These are phyloP conservation scores for Aspergillus versicolor DNA, from an alignment of 2,329 filamentous ascomycete genomes.

Conservation along the genomic window DNA sequence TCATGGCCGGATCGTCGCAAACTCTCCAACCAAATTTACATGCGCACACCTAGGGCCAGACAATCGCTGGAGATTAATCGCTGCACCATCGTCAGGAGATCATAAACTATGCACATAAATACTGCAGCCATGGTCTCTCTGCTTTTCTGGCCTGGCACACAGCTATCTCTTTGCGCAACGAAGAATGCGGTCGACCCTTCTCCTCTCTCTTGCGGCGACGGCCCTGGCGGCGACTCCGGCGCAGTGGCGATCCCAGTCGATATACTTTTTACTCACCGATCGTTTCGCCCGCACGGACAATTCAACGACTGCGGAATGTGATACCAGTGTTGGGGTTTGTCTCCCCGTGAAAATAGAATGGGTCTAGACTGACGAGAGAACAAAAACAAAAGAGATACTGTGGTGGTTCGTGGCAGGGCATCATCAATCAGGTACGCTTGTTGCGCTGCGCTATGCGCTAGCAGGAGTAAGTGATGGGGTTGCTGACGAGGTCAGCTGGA, in stretches of 20 bases:
- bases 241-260: constrained; percentile 44
- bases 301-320: constrained; percentile 35
- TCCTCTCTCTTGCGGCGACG: constrained; percentile 21
- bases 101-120: background rate
- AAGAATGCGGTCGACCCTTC: constrained; percentile 6
- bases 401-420: constrained; percentile 51
- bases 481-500: constrained; percentile 37
- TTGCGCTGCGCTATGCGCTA: too few species aligned
- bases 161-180: background rate
- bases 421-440: constrained; percentile 31
- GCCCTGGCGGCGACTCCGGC: constrained; percentile 32
- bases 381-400: constrained; percentile 38
- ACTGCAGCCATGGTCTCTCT: background rate
- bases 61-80: constrained; percentile 15
- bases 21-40: constrained; percentile 1
- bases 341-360: background rate
- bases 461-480: too few species aligned
- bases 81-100: background rate
- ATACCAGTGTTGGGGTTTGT: constrained; percentile 25
- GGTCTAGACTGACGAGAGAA: background rate
- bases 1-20: background rate
- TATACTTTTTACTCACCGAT: constrained; percentile 49
- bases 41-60: constrained; percentile 1
- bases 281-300: constrained; percentile 44
- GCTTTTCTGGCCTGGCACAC: background rate